phyloP scores from a whole-genome alignment of 495 filamentous ascomycete species.

The Neurospora sp. region DNA sequence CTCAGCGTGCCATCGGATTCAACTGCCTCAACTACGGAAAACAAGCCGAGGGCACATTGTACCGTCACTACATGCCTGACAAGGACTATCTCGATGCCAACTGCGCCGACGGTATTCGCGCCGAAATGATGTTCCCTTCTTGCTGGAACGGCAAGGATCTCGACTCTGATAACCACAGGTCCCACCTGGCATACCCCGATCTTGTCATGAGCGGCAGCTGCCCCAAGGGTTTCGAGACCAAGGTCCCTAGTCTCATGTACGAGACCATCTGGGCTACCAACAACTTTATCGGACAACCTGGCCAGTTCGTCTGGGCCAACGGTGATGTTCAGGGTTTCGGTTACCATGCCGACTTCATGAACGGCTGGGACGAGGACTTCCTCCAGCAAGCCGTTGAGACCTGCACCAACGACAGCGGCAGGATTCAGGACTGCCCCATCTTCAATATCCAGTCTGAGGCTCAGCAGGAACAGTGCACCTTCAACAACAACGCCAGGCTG shows the following conservation, averaged over 20 bases:
- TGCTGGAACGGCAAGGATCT: slow-evolving; percentile 77
- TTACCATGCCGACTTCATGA: slow-evolving; percentile 81
- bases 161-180: slow-evolving; percentile 51
- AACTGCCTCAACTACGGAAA: slow-evolving; percentile 76
- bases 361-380: slow-evolving; percentile 60
- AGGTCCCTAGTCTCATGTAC: slow-evolving; percentile 67
- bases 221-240: slow-evolving; percentile 58
- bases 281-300: slow-evolving; percentile 53
- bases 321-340: slow-evolving; percentile 76
- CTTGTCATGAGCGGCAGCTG: slow-evolving; percentile 68
- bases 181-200: slow-evolving; percentile 68
- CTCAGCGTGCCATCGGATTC: slow-evolving; percentile 80
- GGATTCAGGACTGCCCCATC: slow-evolving; percentile 44
- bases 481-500: slow-evolving; percentile 5
- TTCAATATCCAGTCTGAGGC: slow-evolving; percentile 36
- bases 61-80: slow-evolving; percentile 68
- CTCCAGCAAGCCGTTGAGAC: slow-evolving; percentile 48
- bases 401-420: slow-evolving; percentile 44
- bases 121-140: slow-evolving; percentile 83
- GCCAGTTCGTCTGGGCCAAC: slow-evolving; percentile 71
- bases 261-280: slow-evolving; percentile 82
- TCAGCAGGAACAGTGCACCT: slow-evolving; percentile 26
- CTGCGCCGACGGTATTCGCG: slow-evolving; percentile 64
- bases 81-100: slow-evolving; percentile 68
- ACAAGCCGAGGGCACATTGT: slow-evolving; percentile 57